Percentiles rank a stretch among this genome's conserved stretches.
Conservation (phyloP, 2,329 filamentous ascomycete species). For the Scedosporium aurantiacum region DNA sequence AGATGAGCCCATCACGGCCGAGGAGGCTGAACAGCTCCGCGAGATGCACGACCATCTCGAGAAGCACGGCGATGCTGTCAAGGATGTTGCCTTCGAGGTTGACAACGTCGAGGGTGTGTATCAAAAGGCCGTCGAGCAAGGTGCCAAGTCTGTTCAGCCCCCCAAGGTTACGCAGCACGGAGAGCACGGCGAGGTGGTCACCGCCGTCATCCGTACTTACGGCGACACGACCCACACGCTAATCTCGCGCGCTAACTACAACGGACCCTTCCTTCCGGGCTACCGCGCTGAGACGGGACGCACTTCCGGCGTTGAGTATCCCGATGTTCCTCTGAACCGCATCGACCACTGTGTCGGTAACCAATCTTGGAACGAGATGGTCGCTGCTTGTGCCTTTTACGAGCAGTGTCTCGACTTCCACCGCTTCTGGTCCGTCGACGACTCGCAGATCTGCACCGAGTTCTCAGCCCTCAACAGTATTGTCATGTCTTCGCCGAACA, state of each 20-base stretch:
- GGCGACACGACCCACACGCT: conserved; percentile 93
- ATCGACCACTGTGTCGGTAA: conserved; percentile 98
- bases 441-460: conserved; percentile 84
- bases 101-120: conserved; percentile 80
- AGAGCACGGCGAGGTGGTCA: conserved; percentile 53
- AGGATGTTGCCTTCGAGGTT: conserved; percentile 91
- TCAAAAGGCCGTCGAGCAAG: conserved; percentile 54
- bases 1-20: conserved; percentile 49
- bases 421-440: conserved; percentile 95
- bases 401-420: conserved; percentile 85
- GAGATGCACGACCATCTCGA: conserved; percentile 78
- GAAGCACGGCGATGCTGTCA: conserved; percentile 84
- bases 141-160: conserved; percentile 49
- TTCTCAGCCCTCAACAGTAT: conserved; percentile 81
- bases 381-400: conserved; percentile 58
- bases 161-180: conserved; percentile 47
- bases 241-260: conserved; percentile 61
- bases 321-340: conserved; percentile 54
- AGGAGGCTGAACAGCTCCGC: conserved; percentile 54
- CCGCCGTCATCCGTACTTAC: conserved; percentile 80
- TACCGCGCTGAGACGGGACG: conserved; percentile 47
- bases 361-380: conserved; percentile 89
- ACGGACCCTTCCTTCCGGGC: conserved; percentile 71
- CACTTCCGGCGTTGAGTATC: conserved; percentile 35
- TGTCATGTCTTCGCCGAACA: conserved; percentile 80